phyloP scores from a whole-genome alignment of 1,284 basidiomycete genomes.

The Malassezia yamatoensis region DNA sequence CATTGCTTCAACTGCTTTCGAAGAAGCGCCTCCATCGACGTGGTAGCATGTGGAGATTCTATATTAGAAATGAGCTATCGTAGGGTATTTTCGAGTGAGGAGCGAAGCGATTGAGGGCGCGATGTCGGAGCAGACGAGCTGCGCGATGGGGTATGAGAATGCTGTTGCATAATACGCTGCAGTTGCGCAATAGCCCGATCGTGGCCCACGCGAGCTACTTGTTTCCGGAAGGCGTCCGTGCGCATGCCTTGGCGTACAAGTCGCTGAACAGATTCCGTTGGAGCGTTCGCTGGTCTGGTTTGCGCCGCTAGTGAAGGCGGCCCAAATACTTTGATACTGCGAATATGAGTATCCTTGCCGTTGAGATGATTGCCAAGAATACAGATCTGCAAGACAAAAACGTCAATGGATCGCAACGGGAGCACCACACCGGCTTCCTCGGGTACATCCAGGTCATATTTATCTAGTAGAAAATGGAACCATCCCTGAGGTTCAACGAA shows the following conservation, averaged over 20 bases:
- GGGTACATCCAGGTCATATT: conserved; percentile 8
- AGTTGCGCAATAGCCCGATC: conserved; percentile 8
- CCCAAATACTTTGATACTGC: conserved; percentile 75
- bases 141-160: background rate
- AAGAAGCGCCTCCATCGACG: conserved; percentile 16
- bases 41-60: conserved; percentile 9
- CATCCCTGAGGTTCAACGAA: conserved; percentile 86
- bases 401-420: conserved; percentile 59
- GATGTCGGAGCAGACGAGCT: background rate
- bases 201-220: conserved; percentile 12
- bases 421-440: conserved; percentile 50
- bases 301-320: background rate
- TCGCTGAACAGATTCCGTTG: background rate
- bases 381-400: conserved; percentile 80
- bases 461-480: conserved; percentile 79
- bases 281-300: background rate
- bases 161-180: conserved; percentile 14
- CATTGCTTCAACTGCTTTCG: conserved; percentile 17
- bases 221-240: conserved; percentile 8
- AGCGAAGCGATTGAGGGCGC: conserved; percentile 4
- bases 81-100: conserved; percentile 9
- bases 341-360: conserved; percentile 95
- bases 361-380: conserved; percentile 91
- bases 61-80: conserved; percentile 12
- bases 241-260: conserved; percentile 9